These are phyloP conservation scores for Candida ovalis DNA, from an alignment of 805 yeast species.

Conservation along the genomic window DNA sequence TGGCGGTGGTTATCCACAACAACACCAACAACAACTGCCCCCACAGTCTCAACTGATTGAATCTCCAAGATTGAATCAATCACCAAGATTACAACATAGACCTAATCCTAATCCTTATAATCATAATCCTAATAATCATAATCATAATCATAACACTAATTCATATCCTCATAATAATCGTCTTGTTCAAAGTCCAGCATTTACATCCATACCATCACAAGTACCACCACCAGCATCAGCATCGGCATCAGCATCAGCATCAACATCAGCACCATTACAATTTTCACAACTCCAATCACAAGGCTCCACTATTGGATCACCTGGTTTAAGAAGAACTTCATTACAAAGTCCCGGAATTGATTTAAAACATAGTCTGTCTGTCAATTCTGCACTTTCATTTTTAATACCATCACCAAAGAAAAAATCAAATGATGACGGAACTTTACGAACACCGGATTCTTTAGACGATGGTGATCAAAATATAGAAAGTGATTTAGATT, in stretches of 20 bases:
- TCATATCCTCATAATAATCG: too few species aligned
- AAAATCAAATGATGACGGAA: conserved; percentile 2
- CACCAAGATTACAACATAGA: background rate
- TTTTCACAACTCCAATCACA: conserved; percentile 8
- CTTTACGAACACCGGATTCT: conserved; percentile 17
- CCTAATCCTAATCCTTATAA: too few species aligned
- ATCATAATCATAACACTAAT: too few species aligned
- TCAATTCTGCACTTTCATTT: conserved; percentile 24
- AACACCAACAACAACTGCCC: conserved; percentile 3
- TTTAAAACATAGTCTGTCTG: conserved; percentile 17
- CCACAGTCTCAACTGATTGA: background rate
- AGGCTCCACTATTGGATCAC: conserved; percentile 20
- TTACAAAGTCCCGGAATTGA: conserved; percentile 8
- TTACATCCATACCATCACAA: too few species aligned
- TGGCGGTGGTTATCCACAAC: conserved; percentile 3
- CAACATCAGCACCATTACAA: conserved; percentile 4
- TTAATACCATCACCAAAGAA: conserved; percentile 17
- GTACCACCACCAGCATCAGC: conserved; percentile 1
- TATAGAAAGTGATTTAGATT: conserved; percentile 9
- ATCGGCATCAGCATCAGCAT: conserved; percentile 1
- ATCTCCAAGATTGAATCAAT: background rate
- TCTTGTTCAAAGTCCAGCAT: too few species aligned
- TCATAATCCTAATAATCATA: too few species aligned
- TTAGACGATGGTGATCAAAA: conserved; percentile 11
- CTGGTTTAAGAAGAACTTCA: conserved; percentile 18